phyloP scores from a whole-genome alignment of 176 grass and related monocot genomes.

The Thalia dealbata region DNA sequence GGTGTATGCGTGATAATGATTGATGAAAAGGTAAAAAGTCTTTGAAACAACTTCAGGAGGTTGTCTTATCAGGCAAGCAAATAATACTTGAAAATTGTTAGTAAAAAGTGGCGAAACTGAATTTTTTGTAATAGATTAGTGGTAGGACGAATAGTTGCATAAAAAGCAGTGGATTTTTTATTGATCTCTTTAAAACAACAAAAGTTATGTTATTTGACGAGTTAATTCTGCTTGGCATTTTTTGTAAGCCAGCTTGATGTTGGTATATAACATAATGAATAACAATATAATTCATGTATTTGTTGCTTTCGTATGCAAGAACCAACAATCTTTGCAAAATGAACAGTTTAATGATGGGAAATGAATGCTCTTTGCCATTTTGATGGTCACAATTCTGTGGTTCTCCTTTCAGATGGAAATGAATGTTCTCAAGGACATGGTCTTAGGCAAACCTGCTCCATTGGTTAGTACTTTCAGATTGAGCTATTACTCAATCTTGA shows the following conservation, averaged over 20 bases:
- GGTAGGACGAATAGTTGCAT: background rate
- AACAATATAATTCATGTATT: background rate
- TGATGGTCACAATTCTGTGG: background rate
- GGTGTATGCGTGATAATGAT: slow-evolving; percentile 98
- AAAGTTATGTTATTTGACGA: too few species aligned
- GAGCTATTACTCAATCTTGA: slow-evolving; percentile 95
- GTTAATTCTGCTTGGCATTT: too few species aligned
- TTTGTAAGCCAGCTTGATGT: too few species aligned
- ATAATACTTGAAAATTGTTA: too few species aligned
- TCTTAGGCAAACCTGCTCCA: slow-evolving; percentile 92
- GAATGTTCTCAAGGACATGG: slow-evolving; percentile 97
- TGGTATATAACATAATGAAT: background rate
- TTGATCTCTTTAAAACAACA: too few species aligned
- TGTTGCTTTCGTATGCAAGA: background rate
- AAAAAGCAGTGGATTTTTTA: background rate
- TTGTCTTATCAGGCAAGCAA: background rate
- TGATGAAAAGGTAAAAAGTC: slow-evolving; percentile 65
- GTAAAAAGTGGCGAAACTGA: too few species aligned
- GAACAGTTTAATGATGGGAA: background rate
- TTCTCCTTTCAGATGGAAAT: slow-evolving; percentile 87
- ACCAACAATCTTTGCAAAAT: background rate
- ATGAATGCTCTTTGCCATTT: background rate
- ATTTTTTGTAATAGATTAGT: background rate
- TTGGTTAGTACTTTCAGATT: slow-evolving; percentile 92
- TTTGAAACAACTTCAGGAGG: background rate